A percentile compares a stretch with the other conserved stretches of the same genome.
phyloP scores from a whole-genome alignment of 176 grass and related monocot genomes.

The Carex littledalei region DNA sequence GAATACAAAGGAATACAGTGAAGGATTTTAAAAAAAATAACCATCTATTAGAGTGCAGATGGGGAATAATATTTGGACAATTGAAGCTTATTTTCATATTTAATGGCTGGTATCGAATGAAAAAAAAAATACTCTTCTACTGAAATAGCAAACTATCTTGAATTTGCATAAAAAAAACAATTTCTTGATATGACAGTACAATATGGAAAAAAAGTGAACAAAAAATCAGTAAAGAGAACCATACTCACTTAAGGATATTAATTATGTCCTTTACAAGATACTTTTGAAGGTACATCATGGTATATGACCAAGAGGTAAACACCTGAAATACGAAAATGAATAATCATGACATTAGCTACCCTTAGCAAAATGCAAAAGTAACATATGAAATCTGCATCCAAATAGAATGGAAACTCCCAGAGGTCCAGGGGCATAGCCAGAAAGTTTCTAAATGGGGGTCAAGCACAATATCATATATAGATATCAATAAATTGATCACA shows the following conservation, averaged over 20 bases:
- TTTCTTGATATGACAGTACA: background rate
- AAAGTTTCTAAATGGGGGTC: too few relatives aligned
- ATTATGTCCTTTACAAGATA: constrained; percentile 87
- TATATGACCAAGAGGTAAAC: constrained; percentile 92
- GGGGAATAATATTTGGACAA: background rate
- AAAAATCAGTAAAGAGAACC: constrained; percentile 7
- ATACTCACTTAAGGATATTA: constrained; percentile 71
- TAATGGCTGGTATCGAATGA: background rate
- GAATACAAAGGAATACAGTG: background rate
- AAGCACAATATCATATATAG: too few relatives aligned
- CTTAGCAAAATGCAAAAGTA: constrained; percentile 12
- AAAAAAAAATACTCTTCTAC: too few relatives aligned
- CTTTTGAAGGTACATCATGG: constrained; percentile 96
- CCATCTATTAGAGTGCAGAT: background rate
- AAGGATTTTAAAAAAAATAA: background rate
- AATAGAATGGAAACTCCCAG: background rate
- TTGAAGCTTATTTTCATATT: background rate
- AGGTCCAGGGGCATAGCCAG: background rate
- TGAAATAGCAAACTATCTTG: background rate
- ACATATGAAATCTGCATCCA: background rate
- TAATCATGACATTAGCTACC: background rate
- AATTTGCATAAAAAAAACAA: background rate
- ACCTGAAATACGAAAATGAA: constrained; percentile 50
- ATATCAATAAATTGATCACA: too few relatives aligned
- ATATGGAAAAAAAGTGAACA: background rate